These are phyloP conservation scores for Starmerella khaoyaiensis DNA, from an alignment of 805 yeast genomes.

Conservation along the genomic window DNA sequence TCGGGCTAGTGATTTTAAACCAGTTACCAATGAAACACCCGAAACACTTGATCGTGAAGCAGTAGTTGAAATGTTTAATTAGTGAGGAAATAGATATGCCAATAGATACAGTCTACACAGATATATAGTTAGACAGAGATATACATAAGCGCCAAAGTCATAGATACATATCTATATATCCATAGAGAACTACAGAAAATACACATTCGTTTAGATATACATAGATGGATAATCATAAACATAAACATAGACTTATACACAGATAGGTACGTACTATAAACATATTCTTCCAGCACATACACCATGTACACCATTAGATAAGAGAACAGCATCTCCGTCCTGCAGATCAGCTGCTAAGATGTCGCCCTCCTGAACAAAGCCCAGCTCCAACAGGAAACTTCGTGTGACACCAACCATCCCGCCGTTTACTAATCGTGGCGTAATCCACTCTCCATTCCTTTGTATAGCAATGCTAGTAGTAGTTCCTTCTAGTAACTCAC, in stretches of 20 bases:
- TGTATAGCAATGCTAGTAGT: constrained; percentile 65
- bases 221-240: no score
- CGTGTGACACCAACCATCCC: constrained; percentile 78
- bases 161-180: no score
- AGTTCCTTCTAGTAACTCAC: constrained; percentile 65
- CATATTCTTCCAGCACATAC: constrained; percentile 27
- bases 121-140: no score
- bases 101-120: no score
- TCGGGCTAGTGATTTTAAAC: constrained; percentile 26
- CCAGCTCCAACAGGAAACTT: constrained; percentile 44
- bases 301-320: constrained; percentile 79
- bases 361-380: constrained; percentile 41
- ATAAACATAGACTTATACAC: neutral
- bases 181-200: no score
- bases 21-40: constrained; percentile 15
- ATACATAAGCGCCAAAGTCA: no score
- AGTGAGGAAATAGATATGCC: neutral
- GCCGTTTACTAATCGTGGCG: constrained; percentile 66
- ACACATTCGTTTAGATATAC: no score
- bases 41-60: constrained; percentile 58
- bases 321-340: constrained; percentile 54
- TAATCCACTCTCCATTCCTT: constrained; percentile 49
- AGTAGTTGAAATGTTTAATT: constrained; percentile 70
- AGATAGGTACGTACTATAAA: neutral
- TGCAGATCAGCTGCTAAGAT: constrained; percentile 36